Conservation (phyloP, 257 asterid genomes). For the Nicotiana paniculata region DNA sequence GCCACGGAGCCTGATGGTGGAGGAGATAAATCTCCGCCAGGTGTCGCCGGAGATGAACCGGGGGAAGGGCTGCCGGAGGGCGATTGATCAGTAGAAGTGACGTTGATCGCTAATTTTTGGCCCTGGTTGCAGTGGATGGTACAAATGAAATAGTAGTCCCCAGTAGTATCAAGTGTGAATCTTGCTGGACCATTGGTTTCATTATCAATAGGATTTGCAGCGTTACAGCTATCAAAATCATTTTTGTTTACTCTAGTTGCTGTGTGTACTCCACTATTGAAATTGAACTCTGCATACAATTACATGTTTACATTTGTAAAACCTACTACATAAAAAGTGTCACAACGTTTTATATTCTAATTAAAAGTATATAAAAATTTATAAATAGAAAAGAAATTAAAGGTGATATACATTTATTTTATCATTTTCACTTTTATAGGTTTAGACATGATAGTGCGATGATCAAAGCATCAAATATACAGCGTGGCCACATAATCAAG, state of each 20-base stretch:
- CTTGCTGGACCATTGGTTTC: conserved; percentile 19
- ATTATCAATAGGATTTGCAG: not conserved
- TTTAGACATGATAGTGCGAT: no score
- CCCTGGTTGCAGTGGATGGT: conserved; percentile 16
- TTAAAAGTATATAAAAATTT: no score
- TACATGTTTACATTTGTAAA: not conserved
- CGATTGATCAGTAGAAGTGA: not conserved
- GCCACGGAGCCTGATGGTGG: not conserved
- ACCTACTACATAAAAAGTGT: not conserved
- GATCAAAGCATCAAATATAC: no score
- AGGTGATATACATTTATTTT: no score
- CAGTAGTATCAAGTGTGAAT: conserved; percentile 16
- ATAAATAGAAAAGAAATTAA: no score
- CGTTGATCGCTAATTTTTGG: conserved; percentile 14
- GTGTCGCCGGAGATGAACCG: not conserved
- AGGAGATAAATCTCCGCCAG: not conserved
- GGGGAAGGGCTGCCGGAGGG: conserved; percentile 5
- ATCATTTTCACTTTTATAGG: no score
- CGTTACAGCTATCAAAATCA: conserved; percentile 15
- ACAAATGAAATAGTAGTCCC: conserved; percentile 20
- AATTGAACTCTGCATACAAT: conserved; percentile 20
- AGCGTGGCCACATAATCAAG: not conserved
- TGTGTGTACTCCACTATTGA: conserved; percentile 17
- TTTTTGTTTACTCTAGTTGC: conserved; percentile 14
- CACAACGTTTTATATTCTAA: not conserved